Base-by-base conservation (phyloP, 1,284 basidiomycete genomes). In the Tilletia horrida region DNA sequence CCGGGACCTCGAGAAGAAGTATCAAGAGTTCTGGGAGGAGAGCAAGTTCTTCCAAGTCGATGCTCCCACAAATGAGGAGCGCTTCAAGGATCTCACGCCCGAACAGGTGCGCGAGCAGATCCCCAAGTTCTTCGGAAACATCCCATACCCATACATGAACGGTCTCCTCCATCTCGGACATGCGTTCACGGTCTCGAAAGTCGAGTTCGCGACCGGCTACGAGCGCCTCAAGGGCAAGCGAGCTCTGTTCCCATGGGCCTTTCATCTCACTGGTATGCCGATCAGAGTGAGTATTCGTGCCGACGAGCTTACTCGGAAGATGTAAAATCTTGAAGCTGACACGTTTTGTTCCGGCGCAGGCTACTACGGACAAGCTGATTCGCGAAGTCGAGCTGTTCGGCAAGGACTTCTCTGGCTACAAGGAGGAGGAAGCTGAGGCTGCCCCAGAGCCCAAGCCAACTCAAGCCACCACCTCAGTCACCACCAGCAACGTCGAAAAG, bases 321-420 rank as follows among this genome's bases (percentile, higher is more conserved):
- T 11, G 6, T 11, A 6, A 4, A 40, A 11, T 40, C 35, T 14
- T 47, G n/a, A 7, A 0, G 31, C 59, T 35, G 6, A 50, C 29
- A 16, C 25, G 16, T 59, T 18, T 23, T 40, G 3, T 18, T 77
- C n/a, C n/a, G n/a, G n/a, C n/a, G n/a, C 95, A 66, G 72, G 66
- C 95, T 25, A 90, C 95, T 25, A 86, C 95, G 9, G 96, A 99
- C 86, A 99, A 97, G 84, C 90, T 99, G 69, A 90, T 96, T 69
- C 90, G 95, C 62, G 96, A 99, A 84, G 94, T 97, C 83, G 93
- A 96, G 81, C 84, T 97, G 82, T 99, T 98, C 76, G 96, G 96
- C 18, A 85, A 88, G 62, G 88, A 97, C 82, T 96, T 99, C 73
- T 88, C 91, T 69, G 85, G 87, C 23, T 95, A 87, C 82, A 82